Percentiles rank a stretch among this genome's conserved stretches.
Conservation (phyloP, 2,329 filamentous ascomycete species). For the Aspergillus ochraceus region DNA sequence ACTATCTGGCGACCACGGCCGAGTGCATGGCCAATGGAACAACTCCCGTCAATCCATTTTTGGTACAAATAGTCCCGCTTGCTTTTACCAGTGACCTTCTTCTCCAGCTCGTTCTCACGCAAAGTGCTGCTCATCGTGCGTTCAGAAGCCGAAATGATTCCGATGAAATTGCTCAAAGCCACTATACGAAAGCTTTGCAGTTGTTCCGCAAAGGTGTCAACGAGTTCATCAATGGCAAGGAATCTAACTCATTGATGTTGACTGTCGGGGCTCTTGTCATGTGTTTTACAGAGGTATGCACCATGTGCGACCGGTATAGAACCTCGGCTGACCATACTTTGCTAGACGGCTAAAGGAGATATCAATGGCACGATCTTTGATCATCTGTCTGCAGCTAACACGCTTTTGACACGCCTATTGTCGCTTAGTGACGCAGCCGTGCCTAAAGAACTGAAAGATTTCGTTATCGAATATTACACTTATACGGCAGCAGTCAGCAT, state of each 20-base stretch:
- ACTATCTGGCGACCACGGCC: constrained; percentile 48
- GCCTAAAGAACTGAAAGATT: constrained; percentile 43
- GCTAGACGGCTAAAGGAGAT: constrained; percentile 46
- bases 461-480: constrained; percentile 52
- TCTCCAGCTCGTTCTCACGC: constrained; percentile 49
- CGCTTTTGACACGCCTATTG: constrained; percentile 42
- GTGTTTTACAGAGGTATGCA: constrained; percentile 49
- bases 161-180: constrained; percentile 29
- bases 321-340: constrained; percentile 12
- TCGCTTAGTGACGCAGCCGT: constrained; percentile 32
- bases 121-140: constrained; percentile 36
- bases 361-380: constrained; percentile 49
- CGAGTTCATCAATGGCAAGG: constrained; percentile 32
- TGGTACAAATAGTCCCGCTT: constrained; percentile 48
- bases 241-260: constrained; percentile 39
- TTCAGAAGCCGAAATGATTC: constrained; percentile 31
- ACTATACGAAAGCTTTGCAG: constrained; percentile 32
- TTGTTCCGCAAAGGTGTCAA: constrained; percentile 30
- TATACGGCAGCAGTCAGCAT: constrained; percentile 51
- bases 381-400: constrained; percentile 47
- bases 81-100: constrained; percentile 50
- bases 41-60: constrained; percentile 48
- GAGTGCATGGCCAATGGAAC: constrained; percentile 52
- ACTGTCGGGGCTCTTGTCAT: constrained; percentile 49
- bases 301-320: too few species aligned